Base-by-base conservation (phyloP, 129 eudicot species). In the Scalesia atractyloides region DNA sequence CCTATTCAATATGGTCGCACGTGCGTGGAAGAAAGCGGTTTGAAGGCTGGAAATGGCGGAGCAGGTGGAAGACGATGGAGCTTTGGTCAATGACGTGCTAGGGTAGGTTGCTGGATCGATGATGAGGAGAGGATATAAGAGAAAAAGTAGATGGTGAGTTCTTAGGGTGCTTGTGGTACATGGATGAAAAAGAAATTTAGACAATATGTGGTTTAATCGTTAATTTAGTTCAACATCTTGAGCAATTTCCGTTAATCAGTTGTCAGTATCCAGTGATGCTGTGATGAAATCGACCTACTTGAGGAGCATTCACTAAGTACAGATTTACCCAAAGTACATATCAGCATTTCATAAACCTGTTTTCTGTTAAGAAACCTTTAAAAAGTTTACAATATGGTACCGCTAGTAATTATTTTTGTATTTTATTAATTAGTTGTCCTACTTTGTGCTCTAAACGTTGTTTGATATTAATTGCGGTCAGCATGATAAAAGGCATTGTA, bases 401-500 rank as follows among this genome's bases (percentile, higher is more conserved):
- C 57, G 16, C 22, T 51, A n/a, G 22, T 51, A 51, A 1, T 51
- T 51, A 18, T 54, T 54, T 11, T 19, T 8, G 9, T 8, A 24
- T 43, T 14, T 48, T 47, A 44, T 15, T 37, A 5, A n/a, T 6
- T 50, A 2, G 46, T 7, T 64, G 5, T 12, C 7, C 24, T 37
- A 36, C 11, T 46, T 48, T 60, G 3, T 73, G 8, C 47, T 54
- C 20, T n/a, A 46, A 14, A 66, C 44, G 51, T 14, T 54, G 6
- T 63, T 33, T 78, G 9, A 51, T 44, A 50, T 69, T 48, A 67
- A 34, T 34, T 46, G 49, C 5, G 50, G 63, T 1, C 18, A 11
- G 61, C 57, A n/a, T 69, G 39, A 10, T 53, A 54, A 24, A 50
- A 58, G 24, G 56, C 9, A 48, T 66, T 78, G 74, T 70, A 91